These are phyloP conservation scores for Amaranthus tricolor DNA, from an alignment of 179 eudicot genomes.

Conservation along the genomic window DNA sequence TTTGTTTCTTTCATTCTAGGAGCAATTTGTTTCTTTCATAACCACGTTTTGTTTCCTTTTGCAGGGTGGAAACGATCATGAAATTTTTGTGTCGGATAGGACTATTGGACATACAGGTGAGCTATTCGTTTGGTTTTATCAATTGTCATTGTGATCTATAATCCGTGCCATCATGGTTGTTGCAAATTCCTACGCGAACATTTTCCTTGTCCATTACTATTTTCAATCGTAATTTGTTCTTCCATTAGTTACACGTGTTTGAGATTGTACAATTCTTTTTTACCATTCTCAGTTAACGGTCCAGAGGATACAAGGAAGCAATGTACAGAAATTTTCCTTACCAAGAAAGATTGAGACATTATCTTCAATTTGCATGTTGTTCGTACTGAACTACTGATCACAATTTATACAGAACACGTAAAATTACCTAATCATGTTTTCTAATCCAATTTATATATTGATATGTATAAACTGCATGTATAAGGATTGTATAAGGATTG, in stretches of 20 bases:
- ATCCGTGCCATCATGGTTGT: too few relatives aligned
- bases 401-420: not conserved
- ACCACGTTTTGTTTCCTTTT: constrained; percentile 11
- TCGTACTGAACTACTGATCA: not conserved
- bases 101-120: constrained; percentile 86
- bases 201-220: too few relatives aligned
- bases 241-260: not conserved
- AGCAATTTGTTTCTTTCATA: not conserved
- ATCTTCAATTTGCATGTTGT: not conserved
- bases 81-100: constrained; percentile 73
- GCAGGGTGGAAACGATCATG: constrained; percentile 89
- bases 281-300: constrained; percentile 7
- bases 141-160: too few relatives aligned
- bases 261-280: not conserved
- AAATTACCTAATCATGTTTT: too few relatives aligned
- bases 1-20: not conserved
- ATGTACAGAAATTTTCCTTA: constrained; percentile 12
- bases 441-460: too few relatives aligned
- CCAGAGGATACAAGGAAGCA: constrained; percentile 17
- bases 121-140: constrained; percentile 16
- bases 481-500: too few relatives aligned
- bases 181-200: too few relatives aligned
- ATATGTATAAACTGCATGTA: too few relatives aligned
- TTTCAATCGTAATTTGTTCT: too few relatives aligned
- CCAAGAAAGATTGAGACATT: constrained; percentile 3